These are phyloP conservation scores for Solanum paucissectum DNA, from an alignment of 257 asterid species.

Conservation along the genomic window DNA sequence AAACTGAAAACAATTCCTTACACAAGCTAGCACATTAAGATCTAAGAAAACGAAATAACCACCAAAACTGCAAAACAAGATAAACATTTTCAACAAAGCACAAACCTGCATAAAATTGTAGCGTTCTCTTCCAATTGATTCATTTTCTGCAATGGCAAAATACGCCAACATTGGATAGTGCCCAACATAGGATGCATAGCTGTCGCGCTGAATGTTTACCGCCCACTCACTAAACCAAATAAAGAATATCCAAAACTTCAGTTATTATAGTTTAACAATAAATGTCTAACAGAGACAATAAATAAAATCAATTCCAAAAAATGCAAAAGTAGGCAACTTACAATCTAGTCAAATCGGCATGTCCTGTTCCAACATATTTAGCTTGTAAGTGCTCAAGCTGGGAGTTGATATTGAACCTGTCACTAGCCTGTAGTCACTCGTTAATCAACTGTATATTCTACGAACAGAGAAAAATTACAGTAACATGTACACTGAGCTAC, in stretches of 20 bases:
- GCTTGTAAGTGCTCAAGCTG: conserved; percentile 98
- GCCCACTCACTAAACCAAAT: conserved; percentile 81
- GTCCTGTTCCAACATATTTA: conserved; percentile 95
- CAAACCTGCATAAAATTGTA: conserved; percentile 95
- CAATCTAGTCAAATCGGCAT: conserved; percentile 85
- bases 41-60: not conserved
- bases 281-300: not conserved
- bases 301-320: not conserved
- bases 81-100: not conserved
- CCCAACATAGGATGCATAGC: conserved; percentile 84
- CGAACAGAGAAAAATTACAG: not conserved
- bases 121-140: conserved; percentile 96
- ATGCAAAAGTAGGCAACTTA: not conserved
- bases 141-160: conserved; percentile 90
- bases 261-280: not conserved
- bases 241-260: not conserved
- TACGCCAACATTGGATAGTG: conserved; percentile 82
- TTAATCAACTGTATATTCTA: not conserved
- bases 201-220: conserved; percentile 90
- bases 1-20: not conserved
- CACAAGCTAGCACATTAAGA: not conserved
- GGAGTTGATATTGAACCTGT: conserved; percentile 34
- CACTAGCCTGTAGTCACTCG: not conserved
- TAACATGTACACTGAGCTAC: not conserved
- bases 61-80: not conserved